Percentiles rank a stretch among this genome's conserved stretches.
phyloP scores from a whole-genome alignment of 2,329 filamentous ascomycete species.

The Pseudocercospora fuligena region DNA sequence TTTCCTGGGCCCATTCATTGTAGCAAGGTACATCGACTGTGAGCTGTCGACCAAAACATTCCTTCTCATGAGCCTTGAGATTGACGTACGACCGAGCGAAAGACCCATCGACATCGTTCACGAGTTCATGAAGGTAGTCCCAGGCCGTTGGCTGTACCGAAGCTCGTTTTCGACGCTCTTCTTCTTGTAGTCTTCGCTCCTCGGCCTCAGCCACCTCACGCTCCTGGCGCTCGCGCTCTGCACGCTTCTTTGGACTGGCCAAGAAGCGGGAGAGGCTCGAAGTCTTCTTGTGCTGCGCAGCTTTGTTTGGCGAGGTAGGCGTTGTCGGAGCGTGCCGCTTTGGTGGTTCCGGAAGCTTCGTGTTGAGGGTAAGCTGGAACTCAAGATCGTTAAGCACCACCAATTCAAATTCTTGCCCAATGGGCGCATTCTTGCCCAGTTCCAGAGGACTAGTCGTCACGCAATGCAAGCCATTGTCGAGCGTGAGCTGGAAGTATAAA shows the following conservation, averaged over 20 bases:
- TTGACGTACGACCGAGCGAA: slow-evolving; percentile 94
- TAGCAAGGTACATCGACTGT: slow-evolving; percentile 91
- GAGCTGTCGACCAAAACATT: slow-evolving; percentile 86
- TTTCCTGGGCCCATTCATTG: slow-evolving; percentile 97
- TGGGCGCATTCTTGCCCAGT: slow-evolving; percentile 86
- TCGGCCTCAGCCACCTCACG: slow-evolving; percentile 77
- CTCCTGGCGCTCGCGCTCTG: slow-evolving; percentile 85
- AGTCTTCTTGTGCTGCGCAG: slow-evolving; percentile 70
- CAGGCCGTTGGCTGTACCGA: slow-evolving; percentile 73
- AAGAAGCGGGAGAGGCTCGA: slow-evolving; percentile 92
- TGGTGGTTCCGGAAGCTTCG: slow-evolving; percentile 72
- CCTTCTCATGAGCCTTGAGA: slow-evolving; percentile 86
- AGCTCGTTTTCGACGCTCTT: slow-evolving; percentile 59
- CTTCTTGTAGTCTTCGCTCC: slow-evolving; percentile 46
- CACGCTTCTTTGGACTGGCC: slow-evolving; percentile 93
- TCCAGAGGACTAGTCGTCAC: slow-evolving; percentile 97
- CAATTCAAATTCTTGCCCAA: slow-evolving; percentile 97
- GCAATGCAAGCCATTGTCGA: slow-evolving; percentile 98
- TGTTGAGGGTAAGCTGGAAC: slow-evolving; percentile 95
- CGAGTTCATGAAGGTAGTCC: slow-evolving; percentile 83
- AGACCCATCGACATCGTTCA: slow-evolving; percentile 84
- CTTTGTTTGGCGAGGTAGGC: slow-evolving; percentile 65
- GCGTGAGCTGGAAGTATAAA: slow-evolving; percentile 90
- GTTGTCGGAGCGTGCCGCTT: slow-evolving; percentile 44
- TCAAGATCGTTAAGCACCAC: slow-evolving; percentile 98